phyloP scores from a whole-genome alignment of 805 yeast species.

The Wickerhamomyces sydowiorum region DNA sequence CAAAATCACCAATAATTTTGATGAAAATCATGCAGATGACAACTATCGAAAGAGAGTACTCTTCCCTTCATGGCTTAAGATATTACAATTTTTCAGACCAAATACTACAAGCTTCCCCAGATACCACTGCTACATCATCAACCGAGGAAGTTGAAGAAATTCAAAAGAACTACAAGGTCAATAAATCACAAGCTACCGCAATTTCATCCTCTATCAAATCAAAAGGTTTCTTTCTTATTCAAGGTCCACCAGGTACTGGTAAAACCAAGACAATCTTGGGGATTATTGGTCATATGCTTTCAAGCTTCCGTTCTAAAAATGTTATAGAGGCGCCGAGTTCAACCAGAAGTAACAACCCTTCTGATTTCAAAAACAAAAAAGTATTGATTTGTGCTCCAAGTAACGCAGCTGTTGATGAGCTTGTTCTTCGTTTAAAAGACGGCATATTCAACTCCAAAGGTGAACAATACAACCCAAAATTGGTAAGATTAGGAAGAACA shows the following conservation, averaged over 20 bases:
- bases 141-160: conserved; percentile 34
- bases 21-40: conserved; percentile 81
- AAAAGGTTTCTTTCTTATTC: conserved; percentile 83
- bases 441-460: conserved; percentile 65
- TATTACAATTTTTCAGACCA: conserved; percentile 72
- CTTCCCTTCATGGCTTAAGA: conserved; percentile 74
- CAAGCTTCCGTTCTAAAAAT: conserved; percentile 28
- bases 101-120: conserved; percentile 64
- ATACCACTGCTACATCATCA: conserved; percentile 30
- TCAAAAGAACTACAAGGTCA: conserved; percentile 51
- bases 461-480: conserved; percentile 45
- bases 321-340: conserved; percentile 27
- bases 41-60: conserved; percentile 88
- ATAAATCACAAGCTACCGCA: conserved; percentile 88
- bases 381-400: conserved; percentile 95
- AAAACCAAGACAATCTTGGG: conserved; percentile 96
- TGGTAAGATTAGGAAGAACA: conserved; percentile 84
- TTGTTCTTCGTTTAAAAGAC: conserved; percentile 70
- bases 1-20: conserved; percentile 58
- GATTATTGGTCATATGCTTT: conserved; percentile 71
- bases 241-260: conserved; percentile 99
- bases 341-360: conserved; percentile 10
- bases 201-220: conserved; percentile 64
- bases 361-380: conserved; percentile 36
- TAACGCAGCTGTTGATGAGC: conserved; percentile 97